Evolutionary conservation across 2,329 filamentous ascomycete species (phyloP).

Genomic region (Beauveria australis): DNA sequence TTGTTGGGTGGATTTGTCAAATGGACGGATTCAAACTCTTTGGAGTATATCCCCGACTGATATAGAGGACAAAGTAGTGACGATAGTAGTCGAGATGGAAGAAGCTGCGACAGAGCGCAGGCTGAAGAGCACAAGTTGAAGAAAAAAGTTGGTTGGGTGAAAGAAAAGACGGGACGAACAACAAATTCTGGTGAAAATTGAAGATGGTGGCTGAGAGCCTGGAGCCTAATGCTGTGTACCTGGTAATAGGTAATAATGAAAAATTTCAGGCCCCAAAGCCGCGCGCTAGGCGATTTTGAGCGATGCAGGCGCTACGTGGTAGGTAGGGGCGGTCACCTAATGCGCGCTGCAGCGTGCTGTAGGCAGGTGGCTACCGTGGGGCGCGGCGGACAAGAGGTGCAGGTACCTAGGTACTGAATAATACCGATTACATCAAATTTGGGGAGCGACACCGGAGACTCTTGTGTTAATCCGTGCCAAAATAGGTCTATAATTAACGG

Average conservation of each 20-base stretch:
- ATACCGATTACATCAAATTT: no score
- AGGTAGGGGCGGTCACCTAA: background rate
- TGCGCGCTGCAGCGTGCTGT: background rate
- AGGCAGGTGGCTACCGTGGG: no score
- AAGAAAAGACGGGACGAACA: background rate
- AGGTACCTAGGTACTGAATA: no score
- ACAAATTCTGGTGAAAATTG: background rate
- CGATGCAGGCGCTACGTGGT: background rate
- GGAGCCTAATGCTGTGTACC: background rate
- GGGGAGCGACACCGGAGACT: no score
- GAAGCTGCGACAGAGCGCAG: background rate
- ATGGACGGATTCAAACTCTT: background rate
- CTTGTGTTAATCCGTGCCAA: no score
- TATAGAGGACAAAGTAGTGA: no score
- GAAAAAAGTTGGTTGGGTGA: background rate
- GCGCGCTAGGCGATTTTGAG: constrained; percentile 16
- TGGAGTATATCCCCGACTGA: no score
- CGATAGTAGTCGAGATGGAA: background rate
- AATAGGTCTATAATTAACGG: no score
- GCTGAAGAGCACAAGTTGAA: background rate
- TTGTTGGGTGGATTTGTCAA: background rate
- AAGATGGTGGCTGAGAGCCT: constrained; percentile 8
- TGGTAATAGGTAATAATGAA: background rate
- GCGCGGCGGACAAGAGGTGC: no score
- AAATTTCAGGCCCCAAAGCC: constrained; percentile 13